Base-by-base conservation (phyloP, 2,329 filamentous ascomycete species). In the Beauveria medogensis region DNA sequence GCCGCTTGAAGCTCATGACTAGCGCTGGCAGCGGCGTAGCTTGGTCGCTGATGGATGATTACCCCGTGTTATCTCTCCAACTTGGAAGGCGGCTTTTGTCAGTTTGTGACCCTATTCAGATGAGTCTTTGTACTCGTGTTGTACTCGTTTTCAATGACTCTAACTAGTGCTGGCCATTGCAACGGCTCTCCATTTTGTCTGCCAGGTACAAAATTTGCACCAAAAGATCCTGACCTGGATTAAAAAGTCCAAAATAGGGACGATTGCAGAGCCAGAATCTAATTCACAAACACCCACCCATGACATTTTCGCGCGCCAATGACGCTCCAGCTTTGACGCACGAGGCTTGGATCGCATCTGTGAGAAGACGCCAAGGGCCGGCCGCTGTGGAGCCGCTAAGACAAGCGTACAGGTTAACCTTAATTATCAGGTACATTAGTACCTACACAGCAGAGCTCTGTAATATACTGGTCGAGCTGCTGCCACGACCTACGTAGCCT, bases 341-440 rank as follows among this genome's bases (percentile, higher is more conserved):
- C 56, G 56, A 59, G 56, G 56, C 56, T 41, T 26, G 26, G 56
- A 53, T 59, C 37, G 28, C 48, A 44, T 46, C 24, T 26, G 3
- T 24, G 47, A 52, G 18, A 24, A 48, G 43, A 20, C 30, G 56
- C 56, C 56, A 46, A 59, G 56, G 55, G 37, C 34, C 34, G 34
- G 28, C 50, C 37, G 40, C 56, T 44, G 40, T n/a, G 47, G 56
- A 20, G 56, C 12, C 18, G 56, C 56, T 46, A 59, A 53, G 18
- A 28, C 56, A 52, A 37, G 56, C 40, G 37, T 59, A n/a, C 47
- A 37, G 56, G 37, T 44, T 59, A 59, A 53, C 56, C 56, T 59
- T 59, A 52, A 52, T 59, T 5, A 24, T 22, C 2, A 22, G 22
- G 22, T 22, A 22, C 22, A 22, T 3, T 22, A 3, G 22, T 2